These are phyloP conservation scores for Paraphaeosphaeria sporulosa DNA, from an alignment of 2,329 filamentous ascomycete genomes.

Conservation along the genomic window DNA sequence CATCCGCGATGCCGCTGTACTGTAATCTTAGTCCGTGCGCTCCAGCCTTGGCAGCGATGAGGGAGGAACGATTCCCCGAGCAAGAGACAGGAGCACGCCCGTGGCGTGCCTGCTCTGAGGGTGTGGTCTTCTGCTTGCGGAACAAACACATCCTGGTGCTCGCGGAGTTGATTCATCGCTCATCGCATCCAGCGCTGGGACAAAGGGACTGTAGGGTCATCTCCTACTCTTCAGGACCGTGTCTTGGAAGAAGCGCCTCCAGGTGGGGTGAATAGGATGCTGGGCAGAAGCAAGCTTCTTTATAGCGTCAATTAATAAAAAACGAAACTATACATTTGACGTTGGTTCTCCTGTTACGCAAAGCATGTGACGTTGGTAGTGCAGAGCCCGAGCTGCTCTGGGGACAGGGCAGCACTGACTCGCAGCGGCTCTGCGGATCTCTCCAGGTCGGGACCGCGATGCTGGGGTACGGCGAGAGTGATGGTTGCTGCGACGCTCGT, in stretches of 20 bases:
- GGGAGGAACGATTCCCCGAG: slow-evolving; percentile 22
- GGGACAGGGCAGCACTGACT: slow-evolving; percentile 12
- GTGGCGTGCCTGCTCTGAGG: slow-evolving; percentile 41
- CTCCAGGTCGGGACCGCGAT: slow-evolving; percentile 1
- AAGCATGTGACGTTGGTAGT: neutral
- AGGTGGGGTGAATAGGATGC: slow-evolving; percentile 60
- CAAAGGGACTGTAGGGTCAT: slow-evolving; percentile 58
- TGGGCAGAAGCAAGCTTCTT: slow-evolving; percentile 55
- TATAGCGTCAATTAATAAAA: slow-evolving; percentile 48
- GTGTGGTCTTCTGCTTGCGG: slow-evolving; percentile 49
- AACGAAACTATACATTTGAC: slow-evolving; percentile 29
- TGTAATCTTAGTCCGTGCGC: slow-evolving; percentile 44
- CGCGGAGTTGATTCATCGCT: slow-evolving; percentile 44
- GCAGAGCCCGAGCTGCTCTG: neutral
- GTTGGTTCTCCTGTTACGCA: neutral
- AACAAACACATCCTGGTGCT: slow-evolving; percentile 39
- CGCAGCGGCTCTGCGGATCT: slow-evolving; percentile 24
- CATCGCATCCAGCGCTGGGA: slow-evolving; percentile 21
- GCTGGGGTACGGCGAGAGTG: neutral
- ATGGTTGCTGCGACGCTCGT: slow-evolving; percentile 15
- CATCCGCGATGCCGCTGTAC: slow-evolving; percentile 49
- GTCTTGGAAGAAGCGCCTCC: slow-evolving; percentile 49
- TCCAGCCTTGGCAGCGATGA: slow-evolving; percentile 25
- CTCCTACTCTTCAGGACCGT: slow-evolving; percentile 62
- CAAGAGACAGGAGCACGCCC: slow-evolving; percentile 40